phyloP scores from a whole-genome alignment of 2,329 filamentous ascomycete genomes.

The Pseudocercospora cruenta region DNA sequence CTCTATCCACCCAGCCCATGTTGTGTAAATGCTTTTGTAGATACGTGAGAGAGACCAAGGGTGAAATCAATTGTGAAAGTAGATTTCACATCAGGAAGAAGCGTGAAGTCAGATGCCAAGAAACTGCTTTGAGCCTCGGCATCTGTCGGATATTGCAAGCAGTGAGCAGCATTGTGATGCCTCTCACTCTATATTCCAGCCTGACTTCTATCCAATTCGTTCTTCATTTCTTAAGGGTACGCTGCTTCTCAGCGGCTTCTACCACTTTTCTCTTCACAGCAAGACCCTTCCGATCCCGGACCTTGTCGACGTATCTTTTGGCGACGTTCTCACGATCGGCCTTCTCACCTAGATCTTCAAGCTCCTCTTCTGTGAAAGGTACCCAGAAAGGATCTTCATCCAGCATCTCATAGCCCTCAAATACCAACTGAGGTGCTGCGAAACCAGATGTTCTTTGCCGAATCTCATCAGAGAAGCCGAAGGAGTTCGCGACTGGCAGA shows the following conservation, averaged over 20 bases:
- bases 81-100: neutral
- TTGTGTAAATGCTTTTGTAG: no score
- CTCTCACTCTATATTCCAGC: neutral
- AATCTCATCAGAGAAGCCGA: conserved; percentile 96
- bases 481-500: conserved; percentile 90
- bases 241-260: conserved; percentile 91
- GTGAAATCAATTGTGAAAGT: neutral
- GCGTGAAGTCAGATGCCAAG: conserved; percentile 1
- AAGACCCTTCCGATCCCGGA: conserved; percentile 84
- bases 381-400: conserved; percentile 99
- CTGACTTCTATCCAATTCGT: neutral
- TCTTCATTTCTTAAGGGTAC: conserved; percentile 65
- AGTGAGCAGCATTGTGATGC: neutral
- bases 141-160: neutral
- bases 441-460: conserved; percentile 89
- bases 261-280: conserved; percentile 72
- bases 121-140: neutral
- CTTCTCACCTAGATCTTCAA: conserved; percentile 93
- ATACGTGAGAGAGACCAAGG: neutral
- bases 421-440: conserved; percentile 89
- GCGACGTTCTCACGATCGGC: conserved; percentile 95
- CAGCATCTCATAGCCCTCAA: conserved; percentile 87
- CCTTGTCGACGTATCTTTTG: conserved; percentile 91
- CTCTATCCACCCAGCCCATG: conserved; percentile 47
- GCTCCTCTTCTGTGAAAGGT: conserved; percentile 90